Conservation (phyloP, 306 rosid species). For the Parietaria judaica region DNA sequence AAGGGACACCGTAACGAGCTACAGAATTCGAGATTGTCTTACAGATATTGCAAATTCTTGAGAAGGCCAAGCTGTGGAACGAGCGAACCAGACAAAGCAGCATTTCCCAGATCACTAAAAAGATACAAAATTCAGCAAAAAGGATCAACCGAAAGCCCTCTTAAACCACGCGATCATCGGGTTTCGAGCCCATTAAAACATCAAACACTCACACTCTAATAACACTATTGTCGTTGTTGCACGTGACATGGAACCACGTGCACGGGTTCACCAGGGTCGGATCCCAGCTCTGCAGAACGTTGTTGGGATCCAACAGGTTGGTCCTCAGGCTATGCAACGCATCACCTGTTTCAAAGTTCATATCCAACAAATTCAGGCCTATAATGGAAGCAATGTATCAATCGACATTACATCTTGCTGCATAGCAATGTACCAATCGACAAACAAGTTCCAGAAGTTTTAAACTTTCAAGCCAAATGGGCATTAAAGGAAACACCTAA, state of each 20-base stretch:
- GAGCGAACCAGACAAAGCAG: constrained; percentile 89
- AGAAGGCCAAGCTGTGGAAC: constrained; percentile 96
- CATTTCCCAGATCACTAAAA: constrained; percentile 85
- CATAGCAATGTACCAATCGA: constrained; percentile 1
- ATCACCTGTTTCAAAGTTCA: constrained; percentile 56
- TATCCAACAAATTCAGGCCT: not conserved
- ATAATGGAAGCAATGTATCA: not conserved
- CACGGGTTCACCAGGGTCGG: constrained; percentile 98
- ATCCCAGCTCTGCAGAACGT: constrained; percentile 99
- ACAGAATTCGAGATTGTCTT: constrained; percentile 29
- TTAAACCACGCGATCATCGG: constrained; percentile 7
- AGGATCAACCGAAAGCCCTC: not conserved
- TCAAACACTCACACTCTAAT: constrained; percentile 73
- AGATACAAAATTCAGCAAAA: constrained; percentile 17
- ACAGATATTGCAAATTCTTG: constrained; percentile 94
- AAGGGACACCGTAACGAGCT: constrained; percentile 7
- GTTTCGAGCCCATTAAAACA: constrained; percentile 5
- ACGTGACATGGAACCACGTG: constrained; percentile 98
- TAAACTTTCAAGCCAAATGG: not conserved
- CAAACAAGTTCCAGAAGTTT: not conserved
- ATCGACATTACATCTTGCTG: not conserved
- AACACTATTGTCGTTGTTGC: constrained; percentile 96
- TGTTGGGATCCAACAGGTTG: constrained; percentile 85
- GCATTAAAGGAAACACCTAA: not conserved
- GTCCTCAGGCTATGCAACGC: constrained; percentile 88